Evolutionary conservation across 169 alveolate species (phyloP).

Genomic region (Plasmodium inui): DNA sequence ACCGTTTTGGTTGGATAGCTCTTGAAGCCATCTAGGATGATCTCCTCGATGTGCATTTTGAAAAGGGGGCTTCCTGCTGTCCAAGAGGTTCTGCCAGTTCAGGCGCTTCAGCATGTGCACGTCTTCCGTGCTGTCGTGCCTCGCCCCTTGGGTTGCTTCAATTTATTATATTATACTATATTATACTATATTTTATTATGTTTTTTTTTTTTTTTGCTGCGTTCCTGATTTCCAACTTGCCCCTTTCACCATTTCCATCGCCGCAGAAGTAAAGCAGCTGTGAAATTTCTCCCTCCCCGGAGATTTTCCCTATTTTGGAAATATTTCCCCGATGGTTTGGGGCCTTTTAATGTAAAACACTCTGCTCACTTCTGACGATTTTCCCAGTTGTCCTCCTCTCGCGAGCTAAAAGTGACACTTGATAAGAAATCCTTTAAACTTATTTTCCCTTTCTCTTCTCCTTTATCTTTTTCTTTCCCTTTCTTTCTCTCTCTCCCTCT

Average conservation of each 20-base stretch:
- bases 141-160: background rate
- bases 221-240: background rate
- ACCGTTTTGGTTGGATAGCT: constrained; percentile 94
- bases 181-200: background rate
- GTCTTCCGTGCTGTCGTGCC: background rate
- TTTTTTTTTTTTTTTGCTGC: background rate
- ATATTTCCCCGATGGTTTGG: background rate
- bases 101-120: background rate
- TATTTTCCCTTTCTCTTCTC: background rate
- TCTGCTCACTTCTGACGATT: background rate
- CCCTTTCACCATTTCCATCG: background rate
- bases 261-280: background rate
- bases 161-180: no score
- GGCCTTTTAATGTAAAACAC: background rate
- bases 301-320: background rate
- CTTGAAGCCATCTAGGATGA: constrained; percentile 97
- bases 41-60: constrained; percentile 95
- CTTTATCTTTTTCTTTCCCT: background rate
- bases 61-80: background rate
- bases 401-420: background rate
- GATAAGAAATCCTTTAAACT: background rate
- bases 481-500: background rate
- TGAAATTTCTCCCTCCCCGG: background rate
- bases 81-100: background rate
- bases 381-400: background rate